Percentiles rank a stretch among this genome's conserved stretches.
phyloP scores from a whole-genome alignment of 2,329 filamentous ascomycete species.

The Colletotrichum simmondsii region DNA sequence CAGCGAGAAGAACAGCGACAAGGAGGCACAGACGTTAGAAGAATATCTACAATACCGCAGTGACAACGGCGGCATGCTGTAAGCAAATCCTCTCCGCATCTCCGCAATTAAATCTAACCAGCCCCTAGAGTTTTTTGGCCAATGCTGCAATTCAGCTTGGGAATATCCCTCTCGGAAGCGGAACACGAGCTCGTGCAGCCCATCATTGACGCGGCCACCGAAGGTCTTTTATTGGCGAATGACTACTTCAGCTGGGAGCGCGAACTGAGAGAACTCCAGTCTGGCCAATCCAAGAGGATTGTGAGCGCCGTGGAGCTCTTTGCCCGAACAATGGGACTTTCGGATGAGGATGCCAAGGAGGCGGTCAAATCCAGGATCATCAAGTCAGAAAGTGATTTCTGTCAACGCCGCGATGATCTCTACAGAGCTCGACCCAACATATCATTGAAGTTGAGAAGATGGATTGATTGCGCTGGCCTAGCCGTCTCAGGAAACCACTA shows the following conservation, averaged over 20 bases:
- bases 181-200: not conserved
- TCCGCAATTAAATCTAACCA: not conserved
- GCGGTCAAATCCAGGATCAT: not conserved
- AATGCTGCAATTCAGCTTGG: conserved; percentile 20
- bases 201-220: conserved; percentile 7
- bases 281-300: conserved; percentile 4
- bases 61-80: conserved; percentile 25
- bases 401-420: conserved; percentile 2
- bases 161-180: not conserved
- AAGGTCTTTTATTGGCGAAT: conserved; percentile 17
- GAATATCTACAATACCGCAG: conserved; percentile 18
- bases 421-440: not conserved
- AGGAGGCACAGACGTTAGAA: conserved; percentile 4
- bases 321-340: not conserved
- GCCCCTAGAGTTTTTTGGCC: conserved; percentile 8
- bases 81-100: not conserved
- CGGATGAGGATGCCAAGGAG: not conserved
- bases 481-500: conserved; percentile 15
- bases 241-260: conserved; percentile 27
- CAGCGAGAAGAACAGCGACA: not conserved
- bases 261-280: conserved; percentile 5
- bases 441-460: not conserved
- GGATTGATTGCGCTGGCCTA: not conserved
- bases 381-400: not conserved
- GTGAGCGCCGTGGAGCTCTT: conserved; percentile 16